These are phyloP conservation scores for Penicillium sp. DNA, from an alignment of 2,329 filamentous ascomycete species.

Conservation along the genomic window DNA sequence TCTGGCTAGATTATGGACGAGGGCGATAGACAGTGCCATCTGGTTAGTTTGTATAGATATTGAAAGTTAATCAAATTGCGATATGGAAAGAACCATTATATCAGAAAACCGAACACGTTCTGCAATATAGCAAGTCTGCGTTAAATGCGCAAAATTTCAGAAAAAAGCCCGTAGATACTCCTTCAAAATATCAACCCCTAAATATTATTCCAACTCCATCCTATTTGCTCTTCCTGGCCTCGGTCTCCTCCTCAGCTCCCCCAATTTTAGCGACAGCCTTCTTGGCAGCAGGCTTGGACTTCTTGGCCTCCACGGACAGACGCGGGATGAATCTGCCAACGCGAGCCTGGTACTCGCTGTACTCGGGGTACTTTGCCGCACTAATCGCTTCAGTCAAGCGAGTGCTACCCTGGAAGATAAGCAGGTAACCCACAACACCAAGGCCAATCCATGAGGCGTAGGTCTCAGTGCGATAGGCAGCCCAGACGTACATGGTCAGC, in stretches of 20 bases:
- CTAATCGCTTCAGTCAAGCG: slow-evolving; percentile 85
- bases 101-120: not conserved
- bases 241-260: slow-evolving; percentile 21
- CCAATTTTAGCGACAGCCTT: slow-evolving; percentile 26
- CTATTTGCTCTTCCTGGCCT: slow-evolving; percentile 33
- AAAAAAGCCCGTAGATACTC: not conserved
- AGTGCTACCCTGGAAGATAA: slow-evolving; percentile 89
- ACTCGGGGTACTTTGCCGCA: slow-evolving; percentile 83
- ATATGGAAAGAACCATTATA: not conserved
- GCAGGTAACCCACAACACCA: slow-evolving; percentile 72
- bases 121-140: not conserved
- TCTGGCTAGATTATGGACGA: not conserved
- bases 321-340: slow-evolving; percentile 83
- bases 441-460: slow-evolving; percentile 79
- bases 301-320: slow-evolving; percentile 43
- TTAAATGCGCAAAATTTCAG: not conserved
- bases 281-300: slow-evolving; percentile 31
- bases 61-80: not conserved
- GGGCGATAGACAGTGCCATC: not conserved
- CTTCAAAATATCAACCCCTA: not conserved
- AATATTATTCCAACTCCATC: not conserved
- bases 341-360: slow-evolving; percentile 78
- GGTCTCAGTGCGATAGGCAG: slow-evolving; percentile 72
- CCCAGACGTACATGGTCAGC: slow-evolving; percentile 88
- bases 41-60: not conserved